Evolutionary conservation across 2,329 filamentous ascomycete species (phyloP).

Genomic region (Plectosphaerella sp.): DNA sequence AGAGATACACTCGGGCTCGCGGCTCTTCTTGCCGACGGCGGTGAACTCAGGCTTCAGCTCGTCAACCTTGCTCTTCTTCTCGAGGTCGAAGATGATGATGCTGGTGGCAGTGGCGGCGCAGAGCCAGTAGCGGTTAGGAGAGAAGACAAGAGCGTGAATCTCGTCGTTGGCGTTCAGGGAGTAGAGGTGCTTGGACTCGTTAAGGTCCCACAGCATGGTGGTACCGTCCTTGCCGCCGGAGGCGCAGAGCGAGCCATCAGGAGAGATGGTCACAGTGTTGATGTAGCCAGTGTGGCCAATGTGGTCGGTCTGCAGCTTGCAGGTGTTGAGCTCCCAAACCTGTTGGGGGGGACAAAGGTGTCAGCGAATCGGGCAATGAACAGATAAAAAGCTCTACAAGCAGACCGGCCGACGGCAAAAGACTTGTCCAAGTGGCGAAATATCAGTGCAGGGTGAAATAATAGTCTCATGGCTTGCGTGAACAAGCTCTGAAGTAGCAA

Average conservation of each 20-base stretch:
- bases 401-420: background rate
- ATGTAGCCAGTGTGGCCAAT: slow-evolving; percentile 99
- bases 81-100: slow-evolving; percentile 99
- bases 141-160: slow-evolving; percentile 99
- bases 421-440: slow-evolving; percentile 11
- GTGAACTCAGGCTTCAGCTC: slow-evolving; percentile 99
- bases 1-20: slow-evolving; percentile 96
- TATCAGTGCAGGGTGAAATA: slow-evolving; percentile 86
- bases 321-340: slow-evolving; percentile 99
- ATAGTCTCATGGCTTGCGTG: slow-evolving; percentile 91
- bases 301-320: slow-evolving; percentile 99
- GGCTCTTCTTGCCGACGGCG: slow-evolving; percentile 96
- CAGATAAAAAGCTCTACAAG: too few species aligned
- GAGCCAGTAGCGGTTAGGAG: slow-evolving; percentile 99
- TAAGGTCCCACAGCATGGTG: slow-evolving; percentile 99
- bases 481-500: slow-evolving; percentile 99
- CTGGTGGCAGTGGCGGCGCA: slow-evolving; percentile 94
- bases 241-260: slow-evolving; percentile 97
- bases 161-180: slow-evolving; percentile 98
- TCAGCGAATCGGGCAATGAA: background rate
- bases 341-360: slow-evolving; percentile 30
- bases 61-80: slow-evolving; percentile 99
- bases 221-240: slow-evolving; percentile 99
- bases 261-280: slow-evolving; percentile 99
- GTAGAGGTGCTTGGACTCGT: slow-evolving; percentile 99